Base-by-base conservation (phyloP, 805 yeast genomes). In the Candida boidinii region DNA sequence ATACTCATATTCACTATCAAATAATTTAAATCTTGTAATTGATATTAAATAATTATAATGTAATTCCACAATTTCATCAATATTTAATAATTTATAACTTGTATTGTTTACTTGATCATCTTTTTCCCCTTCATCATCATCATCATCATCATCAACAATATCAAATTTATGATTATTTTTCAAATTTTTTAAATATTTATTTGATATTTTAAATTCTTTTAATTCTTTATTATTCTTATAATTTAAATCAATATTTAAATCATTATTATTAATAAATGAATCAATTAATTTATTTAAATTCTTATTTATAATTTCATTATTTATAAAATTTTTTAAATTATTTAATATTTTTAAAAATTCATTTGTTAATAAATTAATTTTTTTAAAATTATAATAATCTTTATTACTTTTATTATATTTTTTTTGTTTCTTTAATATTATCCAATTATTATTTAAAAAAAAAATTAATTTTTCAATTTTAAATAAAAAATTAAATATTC, bases 401-500 rank as follows among this genome's bases (percentile, higher is more conserved):
- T n/a, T n/a, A n/a, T n/a, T n/a, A n/a, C n/a, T n/a, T n/a, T n/a
- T n/a, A n/a, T n/a, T n/a, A n/a, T n/a, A n/a, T n/a, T n/a, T n/a
- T n/a, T n/a, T n/a, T n/a, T 63, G 21, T 30, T 48, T 45, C 33
- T 49, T 62, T 2, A 57, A 53, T 15, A 54, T 48, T 19, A 51
- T 48, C 84, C 81, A 76, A 17, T 64, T 60, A 5, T 44, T 42
- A 33, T 66, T 65, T 36, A 82, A 60, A 35, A 74, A 58, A 44
- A 60, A 66, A 14, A 70, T 68, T 12, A 79, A 67, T 40, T 84
- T 78, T 38, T 78, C 73, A 16, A 90, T 58, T 43, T 80, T 72
- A 86, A 96, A 84, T 26, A 92, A 54, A 47, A 86, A 84, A 45
- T 87, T 85, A 63, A 90, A 92, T 42, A 88, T 71, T 43, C 82